A percentile compares a stretch with the other conserved stretches of the same genome.
These are phyloP conservation scores for Acacia crassicarpa DNA, from an alignment of 306 rosid genomes.

Conservation along the genomic window DNA sequence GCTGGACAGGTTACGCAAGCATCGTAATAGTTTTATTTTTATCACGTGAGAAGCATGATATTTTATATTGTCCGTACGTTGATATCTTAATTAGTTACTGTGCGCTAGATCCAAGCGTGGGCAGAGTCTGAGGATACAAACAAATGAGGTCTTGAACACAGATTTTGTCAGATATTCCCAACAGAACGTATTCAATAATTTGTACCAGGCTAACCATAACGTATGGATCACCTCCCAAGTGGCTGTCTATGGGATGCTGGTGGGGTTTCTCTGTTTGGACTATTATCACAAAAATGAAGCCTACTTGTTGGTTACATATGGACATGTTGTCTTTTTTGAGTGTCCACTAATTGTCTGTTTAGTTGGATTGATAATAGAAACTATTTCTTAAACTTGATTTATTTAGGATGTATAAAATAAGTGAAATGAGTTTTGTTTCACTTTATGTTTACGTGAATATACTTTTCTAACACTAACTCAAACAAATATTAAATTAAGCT, in stretches of 20 bases:
- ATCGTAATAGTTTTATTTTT: background rate
- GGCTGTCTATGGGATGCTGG: constrained; percentile 50
- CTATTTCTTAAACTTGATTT: too few species aligned
- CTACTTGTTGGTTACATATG: constrained; percentile 43
- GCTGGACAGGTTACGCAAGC: background rate
- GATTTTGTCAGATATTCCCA: constrained; percentile 35
- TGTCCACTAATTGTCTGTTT: constrained; percentile 5
- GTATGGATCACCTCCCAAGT: constrained; percentile 52
- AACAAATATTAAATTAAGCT: constrained; percentile 44
- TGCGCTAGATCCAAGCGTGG: constrained; percentile 30
- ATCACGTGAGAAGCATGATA: constrained; percentile 5
- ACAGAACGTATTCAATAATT: constrained; percentile 56
- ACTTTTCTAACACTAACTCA: too few species aligned
- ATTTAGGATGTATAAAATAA: too few species aligned
- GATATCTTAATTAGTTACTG: background rate
- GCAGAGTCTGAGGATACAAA: constrained; percentile 39
- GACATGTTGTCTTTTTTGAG: constrained; percentile 35
- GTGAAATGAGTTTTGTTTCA: too few species aligned
- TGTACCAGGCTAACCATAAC: constrained; percentile 38
- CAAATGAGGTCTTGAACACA: constrained; percentile 18
- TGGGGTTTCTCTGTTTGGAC: constrained; percentile 44
- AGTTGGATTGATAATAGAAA: too few species aligned
- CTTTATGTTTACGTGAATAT: too few species aligned
- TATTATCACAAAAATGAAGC: constrained; percentile 47
- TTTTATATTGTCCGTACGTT: too few species aligned